Base-by-base conservation (phyloP, 2,329 filamentous ascomycete species). In the Chaetothyriales sp. region DNA sequence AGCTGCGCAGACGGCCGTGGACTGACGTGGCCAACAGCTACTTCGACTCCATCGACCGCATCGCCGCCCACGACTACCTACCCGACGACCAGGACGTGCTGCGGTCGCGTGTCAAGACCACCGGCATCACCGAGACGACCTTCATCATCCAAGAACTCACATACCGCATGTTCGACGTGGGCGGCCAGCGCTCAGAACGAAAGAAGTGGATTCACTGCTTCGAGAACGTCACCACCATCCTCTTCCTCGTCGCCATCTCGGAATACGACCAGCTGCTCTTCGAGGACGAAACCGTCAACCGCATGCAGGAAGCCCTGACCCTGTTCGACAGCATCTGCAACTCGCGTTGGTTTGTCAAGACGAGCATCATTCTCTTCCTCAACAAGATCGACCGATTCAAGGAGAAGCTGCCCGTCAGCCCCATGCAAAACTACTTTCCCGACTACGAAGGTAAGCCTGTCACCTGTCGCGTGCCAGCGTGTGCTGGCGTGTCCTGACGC, bases 101-200 rank as follows among this genome's bases (percentile, higher is more conserved):
- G 53, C 84, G 89, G 62, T 95, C 89, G 62, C 89, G 90, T 83
- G 87, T 95, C 71, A 94, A 94, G 81, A 95, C 89, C 2, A 95
- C 89, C 20, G 89, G 89, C 82, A 95, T 95, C 66, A 95, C 89
- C 29, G 89, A 95, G 73, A 95, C 89, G 19, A 92, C 86, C 29
- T 95, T 95, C 73, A 92, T 92, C 67, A 94, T 94, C 60, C 89
- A 88, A 60, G 86, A 95, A 64, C 76, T 95, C 59, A 95, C 89
- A 53, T 95, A 95, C 75, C 82, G 89, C 61, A 95, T 95, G 89
- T 95, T 95, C 71, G 89, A 95, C 65, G 89, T 95, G 46, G 89
- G 89, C 77, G 90, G 89, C 59, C 89, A 95, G 72, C 81, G n/a
- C n/a, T n/a, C n/a, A n/a, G n/a, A n/a, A n/a, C n/a, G n/a, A n/a